Conservation (phyloP, 129 eudicot genomes). For the Chrysanthemum seticuspe region DNA sequence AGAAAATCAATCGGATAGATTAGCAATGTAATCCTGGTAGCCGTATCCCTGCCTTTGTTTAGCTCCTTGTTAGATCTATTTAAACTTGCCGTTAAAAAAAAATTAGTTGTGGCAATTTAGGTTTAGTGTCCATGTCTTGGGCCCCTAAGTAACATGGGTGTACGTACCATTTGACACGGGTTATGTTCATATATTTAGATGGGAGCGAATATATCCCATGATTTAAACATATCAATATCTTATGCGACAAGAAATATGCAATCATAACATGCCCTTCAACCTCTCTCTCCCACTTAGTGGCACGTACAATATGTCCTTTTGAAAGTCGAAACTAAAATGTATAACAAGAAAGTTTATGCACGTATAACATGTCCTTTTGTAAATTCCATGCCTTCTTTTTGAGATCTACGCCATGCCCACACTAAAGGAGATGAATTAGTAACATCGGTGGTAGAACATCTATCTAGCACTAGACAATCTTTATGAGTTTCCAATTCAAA, state of each 20-base stretch:
- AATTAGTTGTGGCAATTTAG: neutral
- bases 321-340: neutral
- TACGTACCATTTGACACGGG: slow-evolving; percentile 24
- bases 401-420: no score
- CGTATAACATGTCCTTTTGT: no score
- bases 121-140: slow-evolving; percentile 17
- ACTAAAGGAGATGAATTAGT: no score
- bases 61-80: no score
- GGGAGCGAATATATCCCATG: slow-evolving; percentile 6
- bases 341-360: neutral
- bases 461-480: no score
- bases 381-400: no score
- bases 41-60: no score
- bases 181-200: slow-evolving; percentile 27
- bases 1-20: no score
- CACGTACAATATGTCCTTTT: neutral
- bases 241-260: neutral
- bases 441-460: no score
- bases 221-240: slow-evolving; percentile 16
- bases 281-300: neutral
- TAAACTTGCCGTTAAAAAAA: no score
- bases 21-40: no score
- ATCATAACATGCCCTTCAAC: neutral
- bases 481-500: no score
- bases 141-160: slow-evolving; percentile 29